A percentile compares a stretch with the other conserved stretches of the same genome.
These are phyloP conservation scores for Candida rishiriensis DNA, from an alignment of 805 yeast species.

Conservation along the genomic window DNA sequence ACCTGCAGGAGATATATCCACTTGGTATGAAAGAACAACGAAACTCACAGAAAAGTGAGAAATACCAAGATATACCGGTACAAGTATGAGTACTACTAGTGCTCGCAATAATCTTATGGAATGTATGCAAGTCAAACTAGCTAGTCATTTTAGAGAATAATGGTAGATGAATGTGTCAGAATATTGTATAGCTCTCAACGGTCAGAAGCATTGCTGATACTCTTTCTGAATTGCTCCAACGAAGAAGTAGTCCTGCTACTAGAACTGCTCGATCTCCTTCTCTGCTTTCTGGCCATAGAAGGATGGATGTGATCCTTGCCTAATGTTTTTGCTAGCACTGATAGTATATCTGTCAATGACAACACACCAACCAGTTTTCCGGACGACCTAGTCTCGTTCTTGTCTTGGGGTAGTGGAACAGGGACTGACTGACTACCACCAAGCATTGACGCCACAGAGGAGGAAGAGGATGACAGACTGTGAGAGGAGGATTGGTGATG, in stretches of 20 bases:
- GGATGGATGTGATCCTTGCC: slow-evolving; percentile 78
- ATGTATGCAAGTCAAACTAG: background rate
- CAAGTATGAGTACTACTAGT: background rate
- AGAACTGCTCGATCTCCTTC: slow-evolving; percentile 58
- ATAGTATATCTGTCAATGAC: slow-evolving; percentile 84
- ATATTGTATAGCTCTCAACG: slow-evolving; percentile 4
- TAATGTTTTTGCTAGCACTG: slow-evolving; percentile 68
- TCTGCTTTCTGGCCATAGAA: slow-evolving; percentile 77
- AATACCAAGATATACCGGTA: too few relatives aligned
- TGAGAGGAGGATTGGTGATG: slow-evolving; percentile 10
- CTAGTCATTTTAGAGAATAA: too few relatives aligned
- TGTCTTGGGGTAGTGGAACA: slow-evolving; percentile 12
- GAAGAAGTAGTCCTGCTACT: slow-evolving; percentile 33
- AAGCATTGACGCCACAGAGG: background rate
- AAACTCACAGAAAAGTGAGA: too few relatives aligned
- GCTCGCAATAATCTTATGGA: background rate
- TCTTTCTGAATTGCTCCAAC: slow-evolving; percentile 40
- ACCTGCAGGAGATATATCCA: too few relatives aligned
- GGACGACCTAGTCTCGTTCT: slow-evolving; percentile 44
- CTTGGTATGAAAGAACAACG: too few relatives aligned
- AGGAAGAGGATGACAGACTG: background rate
- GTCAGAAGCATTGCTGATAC: slow-evolving; percentile 34
- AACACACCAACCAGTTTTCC: slow-evolving; percentile 90
- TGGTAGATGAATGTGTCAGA: background rate
- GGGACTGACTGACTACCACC: slow-evolving; percentile 2